Base-by-base conservation (phyloP, 2,329 filamentous ascomycete species). In the Ophiocordyceps camponoti-saundersi region DNA sequence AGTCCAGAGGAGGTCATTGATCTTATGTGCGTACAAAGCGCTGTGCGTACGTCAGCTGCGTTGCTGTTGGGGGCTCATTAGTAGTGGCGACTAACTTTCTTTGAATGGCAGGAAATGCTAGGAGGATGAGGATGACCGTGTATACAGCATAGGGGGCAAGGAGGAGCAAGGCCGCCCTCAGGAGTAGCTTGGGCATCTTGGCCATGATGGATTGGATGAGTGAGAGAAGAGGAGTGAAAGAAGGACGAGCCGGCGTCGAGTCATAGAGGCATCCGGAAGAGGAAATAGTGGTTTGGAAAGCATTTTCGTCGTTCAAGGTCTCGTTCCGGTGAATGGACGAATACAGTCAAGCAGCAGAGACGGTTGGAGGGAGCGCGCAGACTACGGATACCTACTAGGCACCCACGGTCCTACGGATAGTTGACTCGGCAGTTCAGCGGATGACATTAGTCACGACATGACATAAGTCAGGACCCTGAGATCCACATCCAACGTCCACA, bases 1-100 rank as follows among this genome's bases (percentile, higher is more conserved):
- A 53, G 82, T 71, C 75, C 79, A 88, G 60, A 73, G 77, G 3
- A 76, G 70, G 3, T 80, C 82, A 52, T 87, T 81, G 53, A 95
- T 61, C 51, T 82, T 84, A 63, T 96, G 82, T 26, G 82, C 80
- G 60, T 96, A 98, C 6, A 95, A 62, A 22, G 83, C 80, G 58
- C 88, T 93, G 54, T 45, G 2, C 6, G 11, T 29, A 21, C 32
- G 48, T 57, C 42, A 58, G 50, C 48, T 39, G 40, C 16, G n/a
- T 22, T 15, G 32, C 3, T 3, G 21, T 8, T 3, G 5, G 16
- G 16, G 30, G 1, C 10, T 10, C n/a, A 18, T n/a, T 16, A 20
- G 32, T 29, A 26, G 20, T 11, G 21, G 22, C 32, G 2, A 56
- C 80, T 65, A 71, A 94, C 88, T 89, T 79, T 66, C 84, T 73